Evolutionary conservation across 495 filamentous ascomycete genomes (phyloP).

Genomic region (Bacidia gigantensis): DNA sequence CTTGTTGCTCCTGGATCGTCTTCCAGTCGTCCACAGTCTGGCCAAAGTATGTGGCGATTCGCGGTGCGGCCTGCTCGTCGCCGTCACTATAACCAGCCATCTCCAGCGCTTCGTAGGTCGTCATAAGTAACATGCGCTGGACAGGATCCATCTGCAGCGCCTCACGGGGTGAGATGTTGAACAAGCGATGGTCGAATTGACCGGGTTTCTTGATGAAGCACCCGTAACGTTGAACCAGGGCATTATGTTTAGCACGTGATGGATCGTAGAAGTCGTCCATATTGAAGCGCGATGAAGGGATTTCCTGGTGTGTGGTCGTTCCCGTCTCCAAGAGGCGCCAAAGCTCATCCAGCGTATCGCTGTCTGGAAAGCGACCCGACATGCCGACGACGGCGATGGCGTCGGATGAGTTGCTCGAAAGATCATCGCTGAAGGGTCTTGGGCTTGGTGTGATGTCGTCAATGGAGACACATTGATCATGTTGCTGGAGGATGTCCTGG

Average conservation of each 20-base stretch:
- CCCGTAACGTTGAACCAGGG: constrained; percentile 18
- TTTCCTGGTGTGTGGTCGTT: not conserved
- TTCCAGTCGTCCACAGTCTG: constrained; percentile 31
- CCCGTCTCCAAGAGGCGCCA: constrained; percentile 16
- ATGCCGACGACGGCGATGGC: constrained; percentile 37
- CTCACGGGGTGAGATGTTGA: constrained; percentile 31
- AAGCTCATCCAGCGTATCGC: constrained; percentile 32
- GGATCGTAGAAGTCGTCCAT: constrained; percentile 1
- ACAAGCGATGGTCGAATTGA: constrained; percentile 26
- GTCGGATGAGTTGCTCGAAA: no score
- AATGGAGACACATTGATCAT: no score
- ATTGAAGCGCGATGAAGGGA: constrained; percentile 4
- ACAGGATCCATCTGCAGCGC: constrained; percentile 26
- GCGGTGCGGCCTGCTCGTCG: constrained; percentile 19
- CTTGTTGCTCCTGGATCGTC: constrained; percentile 57
- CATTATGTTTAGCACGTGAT: not conserved
- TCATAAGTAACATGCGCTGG: constrained; percentile 23
- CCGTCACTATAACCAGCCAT: constrained; percentile 22
- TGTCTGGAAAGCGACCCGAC: constrained; percentile 33
- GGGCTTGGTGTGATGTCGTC: not conserved
- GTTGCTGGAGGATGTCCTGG: not conserved
- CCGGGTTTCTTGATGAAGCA: constrained; percentile 27
- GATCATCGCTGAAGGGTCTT: not conserved
- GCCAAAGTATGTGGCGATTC: constrained; percentile 25
- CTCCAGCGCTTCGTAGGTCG: constrained; percentile 28